phyloP scores from a whole-genome alignment of 2,329 filamentous ascomycete species.

The Chaetomiaceae sp. region DNA sequence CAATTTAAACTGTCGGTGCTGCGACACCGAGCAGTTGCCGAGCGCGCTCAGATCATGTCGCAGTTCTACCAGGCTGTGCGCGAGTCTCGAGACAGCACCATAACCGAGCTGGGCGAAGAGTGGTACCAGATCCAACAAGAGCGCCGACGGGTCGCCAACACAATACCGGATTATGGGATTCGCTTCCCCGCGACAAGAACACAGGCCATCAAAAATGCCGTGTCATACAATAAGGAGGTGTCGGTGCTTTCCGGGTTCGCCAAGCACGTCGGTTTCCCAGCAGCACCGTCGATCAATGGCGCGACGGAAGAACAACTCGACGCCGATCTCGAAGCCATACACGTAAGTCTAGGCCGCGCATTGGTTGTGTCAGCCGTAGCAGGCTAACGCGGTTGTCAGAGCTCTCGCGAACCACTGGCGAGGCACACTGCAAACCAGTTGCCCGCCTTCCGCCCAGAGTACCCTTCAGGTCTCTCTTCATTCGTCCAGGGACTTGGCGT shows the following conservation, averaged over 20 bases:
- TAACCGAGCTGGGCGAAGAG: slow-evolving; percentile 78
- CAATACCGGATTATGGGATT: slow-evolving; percentile 75
- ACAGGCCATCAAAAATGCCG: slow-evolving; percentile 76
- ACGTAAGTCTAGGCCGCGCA: slow-evolving; percentile 64
- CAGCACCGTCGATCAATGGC: slow-evolving; percentile 77
- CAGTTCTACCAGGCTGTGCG: slow-evolving; percentile 87
- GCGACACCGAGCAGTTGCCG: slow-evolving; percentile 69
- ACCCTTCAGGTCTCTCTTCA: slow-evolving; percentile 32
- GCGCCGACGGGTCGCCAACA: slow-evolving; percentile 62
- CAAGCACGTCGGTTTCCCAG: slow-evolving; percentile 94
- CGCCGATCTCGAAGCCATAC: slow-evolving; percentile 83
- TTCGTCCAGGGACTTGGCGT: slow-evolving; percentile 51
- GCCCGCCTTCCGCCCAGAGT: slow-evolving; percentile 19
- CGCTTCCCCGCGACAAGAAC: slow-evolving; percentile 72
- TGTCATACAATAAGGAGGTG: slow-evolving; percentile 92
- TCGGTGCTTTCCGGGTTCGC: slow-evolving; percentile 85
- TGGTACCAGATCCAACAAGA: slow-evolving; percentile 93
- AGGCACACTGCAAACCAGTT: slow-evolving; percentile 14
- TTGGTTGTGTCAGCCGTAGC: no score
- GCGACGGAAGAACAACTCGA: slow-evolving; percentile 71
- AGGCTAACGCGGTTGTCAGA: slow-evolving; percentile 30
- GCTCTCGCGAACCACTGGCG: slow-evolving; percentile 26
- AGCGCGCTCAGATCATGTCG: slow-evolving; percentile 78
- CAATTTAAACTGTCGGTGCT: slow-evolving; percentile 70
- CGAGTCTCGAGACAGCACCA: slow-evolving; percentile 72